Base-by-base conservation (phyloP, 257 asterid genomes). In the Gentiana straminea region DNA sequence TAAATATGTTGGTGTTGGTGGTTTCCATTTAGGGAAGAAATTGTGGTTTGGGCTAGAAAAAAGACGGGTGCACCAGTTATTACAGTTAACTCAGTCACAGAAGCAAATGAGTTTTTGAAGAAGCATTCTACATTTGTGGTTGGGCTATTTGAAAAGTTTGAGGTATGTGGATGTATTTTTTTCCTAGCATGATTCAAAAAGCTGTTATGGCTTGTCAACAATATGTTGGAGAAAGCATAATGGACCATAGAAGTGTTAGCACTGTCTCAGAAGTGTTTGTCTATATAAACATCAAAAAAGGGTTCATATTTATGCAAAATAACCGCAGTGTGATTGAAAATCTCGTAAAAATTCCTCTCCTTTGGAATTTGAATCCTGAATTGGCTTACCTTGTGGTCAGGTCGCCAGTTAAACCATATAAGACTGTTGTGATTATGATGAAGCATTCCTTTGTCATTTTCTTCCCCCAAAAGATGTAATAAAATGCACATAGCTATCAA, bases 41-140 rank as follows among this genome's bases (percentile, higher is more conserved):
- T 88, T 48, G 86, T 88, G 75, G 60, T 85, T 57, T 92, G 99
- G 99, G 81, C 78, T 13, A 81, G 90, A 77, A 88, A 88, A 85
- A 92, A 83, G 80, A 88, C 94, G 3, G 94, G 95, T 58, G 61
- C 62, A 12, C 99, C 99, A 59, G 81, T 85, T 49, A 63, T 83
- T 57, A 77, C 78, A 70, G 66, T 85, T 53, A 74, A 69, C 62
- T 68, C 91, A 3, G 73, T 77, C 33, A 49, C 70, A 12, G 97
- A 83, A 71, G 95, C 94, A 56, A 72, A 63, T 65, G 86, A 84
- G 54, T 77, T 81, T 71, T 56, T 78, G 72, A 81, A 80, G 80
- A 84, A 85, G 73, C 81, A 88, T 34, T 43, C 77, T n/a, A 62
- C 56, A 35, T 92, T 77, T 75, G 86, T 84, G 43, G 81, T 88